Conservation (phyloP, 305 asterid species). For the Rubia peregrina region DNA sequence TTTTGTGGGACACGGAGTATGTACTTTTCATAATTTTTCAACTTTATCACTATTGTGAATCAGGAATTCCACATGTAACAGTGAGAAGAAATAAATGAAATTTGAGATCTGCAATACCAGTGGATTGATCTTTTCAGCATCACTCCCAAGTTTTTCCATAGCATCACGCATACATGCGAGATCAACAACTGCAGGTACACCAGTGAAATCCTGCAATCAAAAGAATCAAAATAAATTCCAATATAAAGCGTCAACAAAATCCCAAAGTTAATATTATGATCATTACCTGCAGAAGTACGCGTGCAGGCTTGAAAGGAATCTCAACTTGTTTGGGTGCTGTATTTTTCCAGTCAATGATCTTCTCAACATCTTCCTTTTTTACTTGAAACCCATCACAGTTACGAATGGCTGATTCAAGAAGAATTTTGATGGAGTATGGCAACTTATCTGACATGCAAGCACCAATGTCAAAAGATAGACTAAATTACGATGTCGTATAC, state of each 20-base stretch:
- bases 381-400: conserved; percentile 94
- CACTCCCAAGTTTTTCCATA: conserved; percentile 84
- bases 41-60: not conserved
- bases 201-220: conserved; percentile 73
- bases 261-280: conserved; percentile 7
- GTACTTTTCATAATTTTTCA: not conserved
- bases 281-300: conserved; percentile 78
- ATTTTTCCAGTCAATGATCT: conserved; percentile 86
- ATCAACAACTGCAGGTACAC: conserved; percentile 92
- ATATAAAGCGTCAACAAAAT: not conserved
- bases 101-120: conserved; percentile 35
- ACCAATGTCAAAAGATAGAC: conserved; percentile 7
- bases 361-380: conserved; percentile 76
- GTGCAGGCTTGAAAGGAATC: conserved; percentile 94
- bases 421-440: conserved; percentile 82
- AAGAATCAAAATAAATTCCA: conserved; percentile 11
- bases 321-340: conserved; percentile 78
- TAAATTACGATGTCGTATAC: not conserved
- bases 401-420: conserved; percentile 87
- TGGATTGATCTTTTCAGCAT: conserved; percentile 86
- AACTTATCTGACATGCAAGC: conserved; percentile 54
- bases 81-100: not conserved
- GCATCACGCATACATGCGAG: conserved; percentile 98
- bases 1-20: not conserved
- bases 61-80: not conserved